A percentile compares a stretch with the other conserved stretches of the same genome.
phyloP scores from a whole-genome alignment of 441 rosid species.

The Bocquillonia castaneifolia region DNA sequence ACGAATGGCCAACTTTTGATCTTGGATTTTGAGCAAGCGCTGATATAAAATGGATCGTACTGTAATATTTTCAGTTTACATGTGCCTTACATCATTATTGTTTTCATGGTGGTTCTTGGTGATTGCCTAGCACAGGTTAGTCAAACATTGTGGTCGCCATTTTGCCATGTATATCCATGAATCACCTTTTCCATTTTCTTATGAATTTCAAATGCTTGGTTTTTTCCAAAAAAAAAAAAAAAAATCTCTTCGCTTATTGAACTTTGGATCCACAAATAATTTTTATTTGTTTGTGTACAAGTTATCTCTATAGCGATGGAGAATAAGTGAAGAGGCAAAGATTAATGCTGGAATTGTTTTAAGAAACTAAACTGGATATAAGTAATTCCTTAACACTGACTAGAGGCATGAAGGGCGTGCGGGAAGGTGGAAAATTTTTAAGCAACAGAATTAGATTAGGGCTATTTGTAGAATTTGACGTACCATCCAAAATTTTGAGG shows the following conservation, averaged over 20 bases:
- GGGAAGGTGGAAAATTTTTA: not conserved
- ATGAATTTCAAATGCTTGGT: not conserved
- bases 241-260: not conserved
- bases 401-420: conserved; percentile 1
- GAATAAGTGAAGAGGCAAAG: not conserved
- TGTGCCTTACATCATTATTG: not conserved
- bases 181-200: not conserved
- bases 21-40: conserved; percentile 42
- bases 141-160: not conserved
- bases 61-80: not conserved
- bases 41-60: too few species aligned
- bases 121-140: conserved; percentile 8
- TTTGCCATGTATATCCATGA: not conserved
- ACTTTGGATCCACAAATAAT: not conserved
- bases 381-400: too few species aligned
- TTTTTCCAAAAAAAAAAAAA: too few species aligned
- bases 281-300: not conserved
- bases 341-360: not conserved
- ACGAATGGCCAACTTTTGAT: conserved; percentile 44
- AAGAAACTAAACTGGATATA: too few species aligned
- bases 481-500: not conserved
- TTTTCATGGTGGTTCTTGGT: not conserved
- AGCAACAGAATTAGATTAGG: not conserved
- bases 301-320: not conserved
- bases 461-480: conserved; percentile 4